Conservation (phyloP, 208 protist species). For the Trypanosoma theileri region DNA sequence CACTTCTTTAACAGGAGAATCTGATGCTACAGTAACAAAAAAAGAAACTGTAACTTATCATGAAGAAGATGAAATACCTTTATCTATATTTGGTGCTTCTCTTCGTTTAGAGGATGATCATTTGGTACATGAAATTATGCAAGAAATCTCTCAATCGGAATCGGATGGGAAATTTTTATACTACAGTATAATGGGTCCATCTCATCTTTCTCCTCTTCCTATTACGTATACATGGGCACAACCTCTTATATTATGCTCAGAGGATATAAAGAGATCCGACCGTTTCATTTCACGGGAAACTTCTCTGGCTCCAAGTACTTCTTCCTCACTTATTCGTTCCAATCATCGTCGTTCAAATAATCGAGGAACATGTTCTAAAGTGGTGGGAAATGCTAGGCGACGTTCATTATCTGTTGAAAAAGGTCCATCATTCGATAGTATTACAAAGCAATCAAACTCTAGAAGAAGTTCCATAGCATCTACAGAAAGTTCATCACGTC, state of each 20-base stretch:
- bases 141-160: background rate
- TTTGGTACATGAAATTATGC: background rate
- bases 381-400: background rate
- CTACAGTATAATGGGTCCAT: too few relatives aligned
- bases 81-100: conserved; percentile 21
- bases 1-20: background rate
- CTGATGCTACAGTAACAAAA: background rate
- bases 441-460: too few relatives aligned
- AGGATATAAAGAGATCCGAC: background rate
- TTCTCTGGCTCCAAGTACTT: background rate
- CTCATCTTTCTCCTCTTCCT: too few relatives aligned
- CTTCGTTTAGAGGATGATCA: conserved; percentile 11
- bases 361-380: background rate
- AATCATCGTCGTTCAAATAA: background rate
- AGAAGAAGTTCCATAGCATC: background rate
- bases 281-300: background rate
- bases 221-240: too few relatives aligned
- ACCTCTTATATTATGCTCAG: too few relatives aligned
- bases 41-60: too few relatives aligned
- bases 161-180: background rate
- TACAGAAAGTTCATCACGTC: background rate
- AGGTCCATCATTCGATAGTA: background rate
- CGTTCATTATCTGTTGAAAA: background rate
- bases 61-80: background rate
- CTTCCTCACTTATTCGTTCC: background rate